phyloP scores from a whole-genome alignment of 495 filamentous ascomycete species.

The Bacidia rubella region DNA sequence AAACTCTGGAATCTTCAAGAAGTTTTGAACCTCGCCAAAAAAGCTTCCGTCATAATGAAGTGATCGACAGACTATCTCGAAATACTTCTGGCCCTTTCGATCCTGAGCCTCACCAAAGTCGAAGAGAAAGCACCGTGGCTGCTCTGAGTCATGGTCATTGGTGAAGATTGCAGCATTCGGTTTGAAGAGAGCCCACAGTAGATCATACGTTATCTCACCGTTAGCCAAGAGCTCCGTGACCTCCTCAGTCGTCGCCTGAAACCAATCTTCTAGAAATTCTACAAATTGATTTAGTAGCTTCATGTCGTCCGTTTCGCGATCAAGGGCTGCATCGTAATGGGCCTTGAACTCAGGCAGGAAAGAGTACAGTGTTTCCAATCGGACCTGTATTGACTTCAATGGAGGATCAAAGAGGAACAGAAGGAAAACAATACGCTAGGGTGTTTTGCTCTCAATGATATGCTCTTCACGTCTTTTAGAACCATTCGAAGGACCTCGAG shows the following conservation, averaged over 20 bases:
- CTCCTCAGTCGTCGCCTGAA: constrained; percentile 22
- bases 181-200: constrained; percentile 34
- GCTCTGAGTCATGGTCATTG: constrained; percentile 28
- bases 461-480: constrained; percentile 21
- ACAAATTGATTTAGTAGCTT: constrained; percentile 29
- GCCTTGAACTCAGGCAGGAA: constrained; percentile 24
- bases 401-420: background rate
- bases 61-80: constrained; percentile 25
- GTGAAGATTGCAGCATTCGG: constrained; percentile 30
- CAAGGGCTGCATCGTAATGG: background rate
- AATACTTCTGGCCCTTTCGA: constrained; percentile 21
- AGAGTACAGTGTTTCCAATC: constrained; percentile 20
- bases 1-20: constrained; percentile 36
- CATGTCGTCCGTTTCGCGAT: constrained; percentile 1
- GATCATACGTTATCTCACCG: constrained; percentile 33
- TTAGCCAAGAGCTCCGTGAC: constrained; percentile 27
- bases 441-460: constrained; percentile 23
- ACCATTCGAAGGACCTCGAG: constrained; percentile 22
- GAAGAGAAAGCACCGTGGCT: constrained; percentile 23
- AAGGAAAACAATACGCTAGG: constrained; percentile 6
- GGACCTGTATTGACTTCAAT: constrained; percentile 2
- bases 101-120: constrained; percentile 20
- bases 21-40: constrained; percentile 37
- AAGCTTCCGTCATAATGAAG: constrained; percentile 40
- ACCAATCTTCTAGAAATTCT: constrained; percentile 27